These are phyloP conservation scores for Entomortierella parvispora DNA, from an alignment of 192 early-diverging fungal species.

Conservation along the genomic window DNA sequence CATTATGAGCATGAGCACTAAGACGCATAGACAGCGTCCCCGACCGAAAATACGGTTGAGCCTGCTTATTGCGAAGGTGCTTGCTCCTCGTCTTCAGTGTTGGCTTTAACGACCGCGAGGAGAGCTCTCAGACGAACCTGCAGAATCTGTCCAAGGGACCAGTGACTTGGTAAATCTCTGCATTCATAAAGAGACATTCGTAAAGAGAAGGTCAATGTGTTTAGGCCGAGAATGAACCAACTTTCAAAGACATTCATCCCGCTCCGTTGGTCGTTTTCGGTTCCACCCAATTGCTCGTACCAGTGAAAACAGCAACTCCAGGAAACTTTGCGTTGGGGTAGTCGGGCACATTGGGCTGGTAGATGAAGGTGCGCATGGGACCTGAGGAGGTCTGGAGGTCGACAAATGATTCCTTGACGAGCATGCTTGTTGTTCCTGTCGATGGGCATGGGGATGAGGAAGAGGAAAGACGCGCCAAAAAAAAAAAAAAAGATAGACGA, in stretches of 20 bases:
- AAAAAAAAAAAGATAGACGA: neutral
- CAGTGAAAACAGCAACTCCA: slow-evolving; percentile 53
- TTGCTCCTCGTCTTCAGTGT: no score
- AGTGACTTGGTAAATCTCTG: slow-evolving; percentile 74
- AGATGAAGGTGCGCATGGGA: slow-evolving; percentile 64
- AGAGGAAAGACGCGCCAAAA: neutral
- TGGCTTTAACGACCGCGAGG: no score
- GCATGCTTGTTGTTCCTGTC: slow-evolving; percentile 33
- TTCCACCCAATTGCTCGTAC: no score
- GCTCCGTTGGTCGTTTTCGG: no score
- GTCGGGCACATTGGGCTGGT: slow-evolving; percentile 63
- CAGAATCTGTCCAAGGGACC: slow-evolving; percentile 71
- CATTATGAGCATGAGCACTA: neutral
- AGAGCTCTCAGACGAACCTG: no score
- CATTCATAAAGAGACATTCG: slow-evolving; percentile 49
- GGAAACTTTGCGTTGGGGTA: slow-evolving; percentile 64
- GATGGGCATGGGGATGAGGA: neutral
- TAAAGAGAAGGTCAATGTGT: no score
- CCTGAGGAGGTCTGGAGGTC: slow-evolving; percentile 58
- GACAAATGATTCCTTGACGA: slow-evolving; percentile 60
- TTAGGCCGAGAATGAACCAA: no score
- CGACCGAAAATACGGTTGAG: neutral
- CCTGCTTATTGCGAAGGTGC: no score
- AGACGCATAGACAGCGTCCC: neutral
- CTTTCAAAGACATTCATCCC: no score